Percentiles rank a stretch among this genome's conserved stretches.
Evolutionary conservation across 2,329 filamentous ascomycete species (phyloP).

Genomic region (Simplicillium sp.): DNA sequence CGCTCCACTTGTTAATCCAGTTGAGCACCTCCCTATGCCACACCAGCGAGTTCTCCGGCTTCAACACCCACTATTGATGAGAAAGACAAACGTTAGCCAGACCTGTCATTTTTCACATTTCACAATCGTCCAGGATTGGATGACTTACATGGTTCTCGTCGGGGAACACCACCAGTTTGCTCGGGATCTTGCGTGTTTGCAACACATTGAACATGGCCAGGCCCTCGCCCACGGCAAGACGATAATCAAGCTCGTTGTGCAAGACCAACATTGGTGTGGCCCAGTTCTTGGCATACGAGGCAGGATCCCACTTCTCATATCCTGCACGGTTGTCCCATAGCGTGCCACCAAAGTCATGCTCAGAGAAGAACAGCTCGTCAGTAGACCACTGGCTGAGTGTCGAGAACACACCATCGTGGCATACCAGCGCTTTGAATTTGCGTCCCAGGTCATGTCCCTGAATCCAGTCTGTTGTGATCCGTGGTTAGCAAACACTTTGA

Average conservation of each 20-base stretch:
- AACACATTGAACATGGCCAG: slow-evolving; percentile 79
- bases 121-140: too few species aligned
- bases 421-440: slow-evolving; percentile 80
- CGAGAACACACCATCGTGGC: slow-evolving; percentile 79
- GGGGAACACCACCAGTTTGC: slow-evolving; percentile 71
- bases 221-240: slow-evolving; percentile 76
- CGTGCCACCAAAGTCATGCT: slow-evolving; percentile 57
- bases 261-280: slow-evolving; percentile 77
- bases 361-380: slow-evolving; percentile 62
- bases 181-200: slow-evolving; percentile 65
- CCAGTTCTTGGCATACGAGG: slow-evolving; percentile 59
- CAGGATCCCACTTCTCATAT: slow-evolving; percentile 64
- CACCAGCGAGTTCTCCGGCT: slow-evolving; percentile 80
- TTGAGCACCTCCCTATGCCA: slow-evolving; percentile 83
- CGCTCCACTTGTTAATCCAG: slow-evolving; percentile 61
- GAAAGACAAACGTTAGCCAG: background rate
- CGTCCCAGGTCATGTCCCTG: slow-evolving; percentile 77
- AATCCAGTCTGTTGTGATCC: slow-evolving; percentile 59
- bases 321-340: slow-evolving; percentile 51
- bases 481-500: background rate
- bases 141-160: slow-evolving; percentile 52
- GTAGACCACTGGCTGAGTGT: slow-evolving; percentile 55
- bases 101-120: too few species aligned
- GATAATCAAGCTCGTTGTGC: slow-evolving; percentile 84
- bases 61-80: slow-evolving; percentile 63